Evolutionary conservation across 2,329 filamentous ascomycete species (phyloP).

Genomic region (Phaeoacremonium minimum): DNA sequence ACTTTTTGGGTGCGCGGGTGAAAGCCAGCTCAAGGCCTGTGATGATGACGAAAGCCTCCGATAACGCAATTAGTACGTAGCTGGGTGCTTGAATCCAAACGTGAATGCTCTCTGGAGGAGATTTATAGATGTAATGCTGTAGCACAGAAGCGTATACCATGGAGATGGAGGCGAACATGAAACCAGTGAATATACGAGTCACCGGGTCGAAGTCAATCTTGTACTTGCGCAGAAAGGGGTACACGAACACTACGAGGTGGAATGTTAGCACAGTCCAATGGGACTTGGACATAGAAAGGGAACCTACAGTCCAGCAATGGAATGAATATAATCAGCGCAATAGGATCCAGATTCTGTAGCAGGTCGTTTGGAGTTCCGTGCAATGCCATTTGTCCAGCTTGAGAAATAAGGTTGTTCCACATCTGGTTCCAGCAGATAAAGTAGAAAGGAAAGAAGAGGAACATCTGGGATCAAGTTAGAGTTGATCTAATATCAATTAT

Average conservation of each 20-base stretch:
- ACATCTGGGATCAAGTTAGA: no score
- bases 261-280: no score
- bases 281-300: no score
- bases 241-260: no score
- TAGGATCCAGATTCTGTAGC: conserved; percentile 64
- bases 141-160: conserved; percentile 8
- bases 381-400: conserved; percentile 52
- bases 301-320: conserved; percentile 56
- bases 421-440: conserved; percentile 64
- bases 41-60: conserved; percentile 9
- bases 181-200: conserved; percentile 61
- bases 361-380: conserved; percentile 68
- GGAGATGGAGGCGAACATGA: conserved; percentile 26
- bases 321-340: conserved; percentile 64
- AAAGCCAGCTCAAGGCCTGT: conserved; percentile 8
- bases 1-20: conserved; percentile 9
- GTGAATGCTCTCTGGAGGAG: conserved; percentile 7
- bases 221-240: conserved; percentile 53
- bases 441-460: conserved; percentile 60
- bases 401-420: conserved; percentile 58
- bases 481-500: no score
- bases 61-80: conserved; percentile 9
- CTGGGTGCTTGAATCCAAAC: conserved; percentile 9
- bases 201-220: conserved; percentile 61
- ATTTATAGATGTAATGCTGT: conserved; percentile 9